These are phyloP conservation scores for Cryphonectria carpinicola DNA, from an alignment of 2,329 filamentous ascomycete genomes.

Conservation along the genomic window DNA sequence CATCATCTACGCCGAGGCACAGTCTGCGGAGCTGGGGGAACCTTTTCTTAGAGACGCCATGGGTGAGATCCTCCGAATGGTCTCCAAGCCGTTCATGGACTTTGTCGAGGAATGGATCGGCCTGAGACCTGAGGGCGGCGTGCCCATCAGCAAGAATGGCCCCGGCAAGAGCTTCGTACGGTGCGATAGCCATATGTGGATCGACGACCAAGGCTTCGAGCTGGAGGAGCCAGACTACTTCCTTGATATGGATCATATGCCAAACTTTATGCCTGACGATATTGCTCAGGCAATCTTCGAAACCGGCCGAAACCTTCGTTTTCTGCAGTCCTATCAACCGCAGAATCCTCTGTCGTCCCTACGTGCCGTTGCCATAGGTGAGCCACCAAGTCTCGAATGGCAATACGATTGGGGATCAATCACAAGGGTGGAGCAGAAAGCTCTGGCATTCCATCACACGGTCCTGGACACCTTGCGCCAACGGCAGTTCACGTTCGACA, in stretches of 20 bases:
- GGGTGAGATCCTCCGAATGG: constrained; percentile 61
- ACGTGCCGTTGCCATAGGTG: constrained; percentile 49
- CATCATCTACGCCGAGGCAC: constrained; percentile 63
- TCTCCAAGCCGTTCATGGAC: constrained; percentile 41
- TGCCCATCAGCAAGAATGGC: constrained; percentile 55
- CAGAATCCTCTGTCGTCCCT: constrained; percentile 65
- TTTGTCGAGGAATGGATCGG: constrained; percentile 75
- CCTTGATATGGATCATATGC: constrained; percentile 68
- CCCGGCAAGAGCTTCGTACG: constrained; percentile 63
- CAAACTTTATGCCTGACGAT: constrained; percentile 71
- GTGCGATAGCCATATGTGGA: constrained; percentile 56
- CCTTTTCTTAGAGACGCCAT: constrained; percentile 65
- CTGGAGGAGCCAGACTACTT: constrained; percentile 63
- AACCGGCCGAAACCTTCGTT: constrained; percentile 74
- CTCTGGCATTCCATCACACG: constrained; percentile 55
- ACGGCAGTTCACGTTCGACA: constrained; percentile 8
- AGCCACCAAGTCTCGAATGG: constrained; percentile 67
- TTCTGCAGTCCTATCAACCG: constrained; percentile 72
- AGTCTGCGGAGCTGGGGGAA: constrained; percentile 66
- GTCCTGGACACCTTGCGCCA: constrained; percentile 40
- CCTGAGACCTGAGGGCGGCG: constrained; percentile 60
- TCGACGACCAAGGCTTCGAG: constrained; percentile 64
- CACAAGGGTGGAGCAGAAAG: constrained; percentile 63
- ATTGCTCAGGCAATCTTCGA: constrained; percentile 77
- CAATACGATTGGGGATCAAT: constrained; percentile 74